Evolutionary conservation across 805 yeast species (phyloP).

Genomic region (Wickerhamiella domercqiae): DNA sequence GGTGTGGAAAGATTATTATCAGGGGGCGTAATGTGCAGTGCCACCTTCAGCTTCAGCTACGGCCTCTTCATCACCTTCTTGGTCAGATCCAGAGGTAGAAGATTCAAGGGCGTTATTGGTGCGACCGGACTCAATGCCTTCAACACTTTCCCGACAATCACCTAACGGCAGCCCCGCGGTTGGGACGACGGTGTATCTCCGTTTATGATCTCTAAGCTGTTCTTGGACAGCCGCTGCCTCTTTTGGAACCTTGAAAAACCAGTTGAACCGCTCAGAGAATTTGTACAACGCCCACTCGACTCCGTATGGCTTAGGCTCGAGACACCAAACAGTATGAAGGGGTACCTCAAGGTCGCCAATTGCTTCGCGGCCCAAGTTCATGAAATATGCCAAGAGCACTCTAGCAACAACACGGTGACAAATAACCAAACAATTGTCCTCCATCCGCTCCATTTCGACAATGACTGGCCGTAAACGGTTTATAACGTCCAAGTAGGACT

Average conservation of each 20-base stretch:
- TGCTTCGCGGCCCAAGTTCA: slow-evolving; percentile 60
- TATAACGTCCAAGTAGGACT: slow-evolving; percentile 84
- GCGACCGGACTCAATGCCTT: slow-evolving; percentile 1
- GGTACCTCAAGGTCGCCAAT: slow-evolving; percentile 90
- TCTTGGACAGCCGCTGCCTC: slow-evolving; percentile 18
- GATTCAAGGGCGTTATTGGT: no score
- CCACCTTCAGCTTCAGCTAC: no score
- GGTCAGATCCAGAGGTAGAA: no score
- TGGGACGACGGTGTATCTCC: slow-evolving; percentile 19
- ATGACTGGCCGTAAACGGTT: slow-evolving; percentile 79
- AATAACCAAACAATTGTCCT: slow-evolving; percentile 67
- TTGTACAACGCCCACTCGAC: slow-evolving; percentile 86
- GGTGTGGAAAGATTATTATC: no score
- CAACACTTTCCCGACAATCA: slow-evolving; percentile 6
- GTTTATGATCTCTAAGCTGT: slow-evolving; percentile 16
- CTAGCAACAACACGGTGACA: slow-evolving; percentile 88
- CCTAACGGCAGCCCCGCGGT: slow-evolving; percentile 17
- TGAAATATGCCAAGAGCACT: slow-evolving; percentile 72
- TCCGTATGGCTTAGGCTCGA: slow-evolving; percentile 91
- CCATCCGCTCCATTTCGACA: slow-evolving; percentile 82
- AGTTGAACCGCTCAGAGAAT: slow-evolving; percentile 60
- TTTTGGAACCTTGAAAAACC: slow-evolving; percentile 51
- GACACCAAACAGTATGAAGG: slow-evolving; percentile 72
- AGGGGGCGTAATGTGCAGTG: no score
- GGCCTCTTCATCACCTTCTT: no score